Evolutionary conservation across 768 basidiomycete genomes (phyloP), one percentile per base, ranked within the genome.

Genomic region (Leccinum aurantiacum): DNA sequence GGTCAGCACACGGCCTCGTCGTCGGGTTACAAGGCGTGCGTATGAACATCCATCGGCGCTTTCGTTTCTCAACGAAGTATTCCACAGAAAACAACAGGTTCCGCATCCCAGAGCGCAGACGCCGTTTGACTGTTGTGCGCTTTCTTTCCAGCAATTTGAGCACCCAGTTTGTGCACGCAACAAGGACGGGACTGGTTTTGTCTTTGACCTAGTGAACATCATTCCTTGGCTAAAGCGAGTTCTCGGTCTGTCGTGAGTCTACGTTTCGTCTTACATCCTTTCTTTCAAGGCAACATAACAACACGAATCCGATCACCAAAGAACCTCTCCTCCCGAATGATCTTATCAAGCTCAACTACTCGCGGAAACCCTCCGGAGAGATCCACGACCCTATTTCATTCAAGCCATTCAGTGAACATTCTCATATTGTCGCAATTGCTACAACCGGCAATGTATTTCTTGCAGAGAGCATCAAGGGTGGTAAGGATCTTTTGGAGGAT

Each of bases 331-430:
- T n/a, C n/a, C n/a, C n/a, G n/a, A n/a, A n/a, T n/a, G n/a, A n/a
- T n/a, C n/a, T n/a, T n/a, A n/a, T n/a, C n/a, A n/a, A n/a, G n/a
- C n/a, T n/a, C n/a, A n/a, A n/a, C n/a, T n/a, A 93, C 68, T 85
- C 88, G 1, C 82, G 93, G 62, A 95, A 95, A 73, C 78, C 90
- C 3, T 86, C 93, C 25, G 90, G 90, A 41, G 90, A 94, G 73
- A 84, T 92, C 13, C 89, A 97, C 71, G 97, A 99, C 72, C 97
- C 97, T 1, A 94, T 99, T 48, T 93, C 94, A 3, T 99, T 96
- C 84, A 98, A 98, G 73, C 90, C 92, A 2, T 97, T 99, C 81
- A 95, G 83, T 70, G 90, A 96, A 63, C 96, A 98, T 72, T 95
- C 96, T 1, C 91, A 98, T 70, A 91, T 99, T 57, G 91, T 94